Evolutionary conservation across 129 eudicot species (phyloP).

Genomic region (Daucus carota): DH1_v3.0 NC_030388.2:21526501-21527000

Average conservation of each 20-base stretch:
- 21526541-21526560: background rate
- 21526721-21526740: slow-evolving; percentile 37
- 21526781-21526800: slow-evolving; percentile 55
- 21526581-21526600: background rate
- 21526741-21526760: slow-evolving; percentile 70
- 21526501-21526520: slow-evolving; percentile 84
- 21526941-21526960: slow-evolving; percentile 22
- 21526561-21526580: background rate
- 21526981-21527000: background rate
- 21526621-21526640: slow-evolving; percentile 64
- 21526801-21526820: slow-evolving; percentile 58
- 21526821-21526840: slow-evolving; percentile 68
- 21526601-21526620: background rate
- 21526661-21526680: slow-evolving; percentile 82
- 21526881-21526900: slow-evolving; percentile 21
- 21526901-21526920: background rate
- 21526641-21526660: slow-evolving; percentile 73
- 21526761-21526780: slow-evolving; percentile 72
- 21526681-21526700: slow-evolving; percentile 45
- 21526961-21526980: background rate
- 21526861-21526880: slow-evolving; percentile 60
- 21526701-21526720: slow-evolving; percentile 37
- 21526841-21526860: slow-evolving; percentile 49
- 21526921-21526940: background rate
- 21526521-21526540: slow-evolving; percentile 66